These are phyloP conservation scores for Cyclanthera cordifolia DNA, from an alignment of 306 rosid species.

Conservation along the genomic window DNA sequence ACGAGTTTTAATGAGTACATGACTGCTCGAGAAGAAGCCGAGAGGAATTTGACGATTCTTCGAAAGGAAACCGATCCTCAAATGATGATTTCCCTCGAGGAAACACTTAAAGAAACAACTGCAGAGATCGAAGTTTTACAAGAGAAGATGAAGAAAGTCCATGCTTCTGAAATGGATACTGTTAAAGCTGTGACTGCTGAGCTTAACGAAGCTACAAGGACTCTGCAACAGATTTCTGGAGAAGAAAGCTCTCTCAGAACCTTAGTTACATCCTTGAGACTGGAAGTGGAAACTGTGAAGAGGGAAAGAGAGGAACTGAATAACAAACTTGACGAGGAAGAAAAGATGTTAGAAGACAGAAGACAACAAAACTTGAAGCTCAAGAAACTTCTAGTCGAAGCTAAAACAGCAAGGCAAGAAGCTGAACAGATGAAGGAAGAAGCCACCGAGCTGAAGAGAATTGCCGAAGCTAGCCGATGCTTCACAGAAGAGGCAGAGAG, in stretches of 20 bases:
- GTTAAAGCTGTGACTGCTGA: constrained; percentile 36
- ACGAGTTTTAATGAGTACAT: constrained; percentile 17
- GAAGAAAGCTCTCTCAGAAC: constrained; percentile 49
- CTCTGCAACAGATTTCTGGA: constrained; percentile 38
- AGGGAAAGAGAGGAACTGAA: constrained; percentile 25
- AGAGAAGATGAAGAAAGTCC: constrained; percentile 48
- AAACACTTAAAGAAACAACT: constrained; percentile 34
- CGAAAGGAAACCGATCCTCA: constrained; percentile 42
- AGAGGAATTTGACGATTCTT: constrained; percentile 29
- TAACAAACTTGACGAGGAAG: constrained; percentile 27
- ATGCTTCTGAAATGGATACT: constrained; percentile 52
- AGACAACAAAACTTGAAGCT: constrained; percentile 17
- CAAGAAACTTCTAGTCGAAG: constrained; percentile 29
- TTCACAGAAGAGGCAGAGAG: constrained; percentile 35
- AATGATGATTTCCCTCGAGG: constrained; percentile 24
- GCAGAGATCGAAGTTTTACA: constrained; percentile 47
- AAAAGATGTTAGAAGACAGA: neutral
- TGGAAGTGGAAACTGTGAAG: constrained; percentile 45
- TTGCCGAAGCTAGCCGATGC: constrained; percentile 27
- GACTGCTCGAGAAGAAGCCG: constrained; percentile 35
- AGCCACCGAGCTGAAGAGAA: constrained; percentile 31
- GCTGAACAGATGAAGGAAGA: constrained; percentile 38
- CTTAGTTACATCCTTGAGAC: constrained; percentile 31
- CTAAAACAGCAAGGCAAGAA: constrained; percentile 29
- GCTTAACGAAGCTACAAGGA: constrained; percentile 53